Conservation (phyloP, 495 filamentous ascomycete species). For the Daldinia concentrica region DNA sequence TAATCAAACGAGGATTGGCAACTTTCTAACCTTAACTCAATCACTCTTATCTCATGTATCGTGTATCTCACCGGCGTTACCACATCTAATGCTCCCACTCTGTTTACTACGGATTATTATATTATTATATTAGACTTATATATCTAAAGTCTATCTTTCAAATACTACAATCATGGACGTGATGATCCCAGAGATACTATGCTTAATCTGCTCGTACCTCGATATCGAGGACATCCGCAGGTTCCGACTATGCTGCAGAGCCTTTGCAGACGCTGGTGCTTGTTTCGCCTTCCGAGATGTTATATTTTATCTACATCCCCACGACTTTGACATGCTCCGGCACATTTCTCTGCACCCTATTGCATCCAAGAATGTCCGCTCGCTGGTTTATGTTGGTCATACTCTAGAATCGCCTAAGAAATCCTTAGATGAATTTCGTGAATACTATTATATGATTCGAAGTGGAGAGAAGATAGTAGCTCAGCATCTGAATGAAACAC, state of each 20-base stretch:
- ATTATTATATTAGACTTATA: background rate
- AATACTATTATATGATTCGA: background rate
- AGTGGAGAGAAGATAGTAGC: background rate
- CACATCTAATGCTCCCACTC: background rate
- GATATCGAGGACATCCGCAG: constrained; percentile 26
- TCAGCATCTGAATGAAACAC: background rate
- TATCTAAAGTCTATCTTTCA: background rate
- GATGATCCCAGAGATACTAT: constrained; percentile 30
- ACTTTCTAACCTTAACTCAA: background rate
- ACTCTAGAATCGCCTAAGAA: constrained; percentile 6
- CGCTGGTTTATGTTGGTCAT: constrained; percentile 27
- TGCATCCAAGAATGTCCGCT: constrained; percentile 27
- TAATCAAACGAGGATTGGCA: background rate
- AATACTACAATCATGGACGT: constrained; percentile 5
- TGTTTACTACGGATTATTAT: background rate
- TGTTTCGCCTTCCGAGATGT: constrained; percentile 38
- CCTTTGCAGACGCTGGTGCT: constrained; percentile 32
- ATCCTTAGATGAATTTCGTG: constrained; percentile 1
- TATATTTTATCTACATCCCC: constrained; percentile 42
- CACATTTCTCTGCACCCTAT: constrained; percentile 38
- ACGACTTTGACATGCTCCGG: constrained; percentile 26
- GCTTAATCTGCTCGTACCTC: constrained; percentile 32
- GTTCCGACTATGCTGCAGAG: constrained; percentile 31
- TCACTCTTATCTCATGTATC: background rate
- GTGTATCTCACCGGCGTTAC: background rate